A percentile compares a stretch with the other conserved stretches of the same genome.
Evolutionary conservation across 2,329 filamentous ascomycete species (phyloP).

Genomic region (Ophiostoma australiae): DNA sequence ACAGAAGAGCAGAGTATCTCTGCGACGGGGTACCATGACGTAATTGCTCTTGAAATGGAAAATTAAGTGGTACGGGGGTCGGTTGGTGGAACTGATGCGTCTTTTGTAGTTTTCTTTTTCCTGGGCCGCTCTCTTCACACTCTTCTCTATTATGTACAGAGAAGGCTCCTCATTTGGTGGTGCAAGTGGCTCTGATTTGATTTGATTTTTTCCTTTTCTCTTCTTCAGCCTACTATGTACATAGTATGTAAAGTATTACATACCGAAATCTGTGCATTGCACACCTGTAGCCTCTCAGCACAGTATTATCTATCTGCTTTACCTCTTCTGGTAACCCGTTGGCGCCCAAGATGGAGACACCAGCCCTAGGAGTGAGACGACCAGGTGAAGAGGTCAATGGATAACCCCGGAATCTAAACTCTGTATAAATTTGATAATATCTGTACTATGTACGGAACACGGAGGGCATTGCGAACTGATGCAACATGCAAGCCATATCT

Average conservation of each 20-base stretch:
- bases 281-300: background rate
- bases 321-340: background rate
- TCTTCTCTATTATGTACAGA: no score
- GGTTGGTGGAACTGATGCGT: background rate
- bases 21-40: background rate
- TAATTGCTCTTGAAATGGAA: conserved; percentile 7
- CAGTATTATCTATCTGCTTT: background rate
- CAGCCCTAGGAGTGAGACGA: conserved; percentile 7
- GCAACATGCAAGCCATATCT: background rate
- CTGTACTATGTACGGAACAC: background rate
- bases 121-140: no score
- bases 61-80: background rate
- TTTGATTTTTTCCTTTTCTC: background rate
- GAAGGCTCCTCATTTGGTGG: background rate
- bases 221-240: background rate
- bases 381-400: background rate
- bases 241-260: no score
- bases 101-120: background rate
- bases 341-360: conserved; percentile 7
- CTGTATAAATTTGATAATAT: no score
- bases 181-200: background rate
- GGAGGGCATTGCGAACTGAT: background rate
- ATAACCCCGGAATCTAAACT: background rate
- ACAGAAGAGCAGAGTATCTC: background rate
- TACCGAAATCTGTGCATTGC: no score